Base-by-base conservation (phyloP, 2,329 filamentous ascomycete genomes). In the Rhinocladiella similis region DNA sequence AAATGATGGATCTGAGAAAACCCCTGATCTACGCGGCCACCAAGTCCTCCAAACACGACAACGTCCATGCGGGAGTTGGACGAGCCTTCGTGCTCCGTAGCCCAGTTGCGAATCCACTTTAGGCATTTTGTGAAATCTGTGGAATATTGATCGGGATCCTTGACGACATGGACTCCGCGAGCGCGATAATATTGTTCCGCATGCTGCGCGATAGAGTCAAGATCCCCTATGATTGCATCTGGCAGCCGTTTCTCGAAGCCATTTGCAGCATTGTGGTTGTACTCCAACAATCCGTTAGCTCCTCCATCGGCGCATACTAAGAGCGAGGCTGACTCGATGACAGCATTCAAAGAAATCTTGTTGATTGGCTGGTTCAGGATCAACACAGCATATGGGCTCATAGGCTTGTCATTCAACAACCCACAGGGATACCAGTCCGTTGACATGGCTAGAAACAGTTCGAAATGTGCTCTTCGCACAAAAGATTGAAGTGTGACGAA, bases 81-180 rank as follows among this genome's bases (percentile, higher is more conserved):
- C 19, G 60, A 27, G 4, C 73, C 54, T 19, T 5, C 12, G 18
- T 3, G 10, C 38, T 52, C n/a, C 4, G 14, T 33, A n/a, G 38
- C 22, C 59, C 59, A 65, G 47, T 80, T 81, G 12, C 59, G 47
- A 35, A 85, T 80, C 73, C 81, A 87, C 63, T 72, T 78, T 64
- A 88, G 82, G 66, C 85, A 90, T 77, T 99, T 99, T 65, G 83
- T 86, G 66, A 97, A 96, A 72, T 99, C 94, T 25, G 94, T 96
- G 18, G 87, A 88, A 65, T 95, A 83, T 72, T 97, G 90, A 69
- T 95, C 90, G n/a, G 79, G 70, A 61, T 93, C 85, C 65, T 85
- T 77, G 62, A 90, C 80, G 51, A 97, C 78, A 12, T 78, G 68
- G 1, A 90, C 81, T n/a, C 59, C 71, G 50, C 80, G 78, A 19